Evolutionary conservation across 2,329 filamentous ascomycete species (phyloP), one percentile per base, ranked within the genome.

Genomic region (Calonectria hongkongensis): DNA sequence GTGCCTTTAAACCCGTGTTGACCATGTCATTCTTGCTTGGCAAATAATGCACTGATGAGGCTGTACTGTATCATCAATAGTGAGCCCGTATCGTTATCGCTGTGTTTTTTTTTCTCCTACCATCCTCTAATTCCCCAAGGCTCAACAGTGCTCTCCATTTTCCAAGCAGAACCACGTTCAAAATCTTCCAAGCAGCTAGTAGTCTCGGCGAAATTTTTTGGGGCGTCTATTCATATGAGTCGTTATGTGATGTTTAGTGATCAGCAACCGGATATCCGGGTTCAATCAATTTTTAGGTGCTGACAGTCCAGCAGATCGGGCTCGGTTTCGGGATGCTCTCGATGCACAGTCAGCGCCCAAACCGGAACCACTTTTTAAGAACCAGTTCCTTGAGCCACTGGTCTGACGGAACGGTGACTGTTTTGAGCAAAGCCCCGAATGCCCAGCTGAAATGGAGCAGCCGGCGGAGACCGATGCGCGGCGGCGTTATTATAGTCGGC

Each of bases 391-490:
- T 70, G 63, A 50, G 30, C 48, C 25, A 65, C 51, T 45, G 70
- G 68, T 64, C 68, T 36, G 45, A 18, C 77, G 73, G 75, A 71
- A 72, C 56, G 73, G 56, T 73, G 33, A 48, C 77, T 73, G 64
- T 66, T 79, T 78, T 70, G 54, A 75, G 75, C 43, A 50, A 75
- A 70, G 71, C 58, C 43, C 51, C 47, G 66, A 58, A 71, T 68
- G 51, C 56, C 48, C 47, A 56, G 72, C 70, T 69, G 27, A 39
- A 65, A 41, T 54, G 30, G 41, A 54, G 56, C 39, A 21, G 25
- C 60, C 51, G 63, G 68, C 60, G 64, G 36, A 54, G 51, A 65
- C 69, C 69, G 30, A 48, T 60, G 45, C 64, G 36, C 21, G 39
- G 8, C 45, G 30, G 41, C n/a, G 39, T 45, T 62, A 45, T 45